These are phyloP conservation scores for Agrocybe chaxingu DNA, from an alignment of 768 basidiomycete species.

Conservation along the genomic window DNA sequence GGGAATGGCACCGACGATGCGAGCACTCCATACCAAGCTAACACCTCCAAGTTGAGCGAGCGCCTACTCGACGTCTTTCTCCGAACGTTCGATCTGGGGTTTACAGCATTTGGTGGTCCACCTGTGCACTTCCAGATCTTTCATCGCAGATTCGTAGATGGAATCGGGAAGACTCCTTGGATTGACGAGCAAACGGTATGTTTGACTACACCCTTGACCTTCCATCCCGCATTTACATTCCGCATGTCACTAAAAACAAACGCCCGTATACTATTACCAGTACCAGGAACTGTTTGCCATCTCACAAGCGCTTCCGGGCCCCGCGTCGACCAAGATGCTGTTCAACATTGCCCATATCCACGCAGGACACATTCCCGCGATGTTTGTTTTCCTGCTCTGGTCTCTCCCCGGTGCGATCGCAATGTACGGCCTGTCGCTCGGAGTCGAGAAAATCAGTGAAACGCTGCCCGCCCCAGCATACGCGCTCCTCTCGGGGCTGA, in stretches of 20 bases:
- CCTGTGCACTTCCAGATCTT: constrained; percentile 47
- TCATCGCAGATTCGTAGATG: constrained; percentile 35
- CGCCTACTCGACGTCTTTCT: constrained; percentile 29
- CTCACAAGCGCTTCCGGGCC: constrained; percentile 45
- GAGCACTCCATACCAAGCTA: constrained; percentile 10
- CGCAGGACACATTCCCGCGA: constrained; percentile 37
- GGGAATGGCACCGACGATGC: not conserved
- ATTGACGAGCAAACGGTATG: constrained; percentile 38
- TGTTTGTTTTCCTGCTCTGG: constrained; percentile 41
- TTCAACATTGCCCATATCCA: constrained; percentile 43
- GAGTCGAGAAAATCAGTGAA: constrained; percentile 37
- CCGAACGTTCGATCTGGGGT: constrained; percentile 37
- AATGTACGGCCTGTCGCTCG: constrained; percentile 45
- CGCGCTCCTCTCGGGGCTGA: constrained; percentile 49
- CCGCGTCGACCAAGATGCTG: constrained; percentile 45
- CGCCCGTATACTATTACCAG: constrained; percentile 18
- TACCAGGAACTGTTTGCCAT: constrained; percentile 47
- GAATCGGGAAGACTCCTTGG: constrained; percentile 31
- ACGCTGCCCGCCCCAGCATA: constrained; percentile 44
- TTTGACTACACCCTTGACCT: constrained; percentile 8
- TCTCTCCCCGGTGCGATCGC: constrained; percentile 45
- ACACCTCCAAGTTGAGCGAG: constrained; percentile 16
- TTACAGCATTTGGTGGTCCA: constrained; percentile 48
- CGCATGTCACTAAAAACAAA: not conserved
- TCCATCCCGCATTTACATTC: constrained; percentile 4